A percentile compares a stretch with the other conserved stretches of the same genome.
These are phyloP conservation scores for Ustulina deusta DNA, from an alignment of 2,329 filamentous ascomycete species.

Conservation along the genomic window DNA sequence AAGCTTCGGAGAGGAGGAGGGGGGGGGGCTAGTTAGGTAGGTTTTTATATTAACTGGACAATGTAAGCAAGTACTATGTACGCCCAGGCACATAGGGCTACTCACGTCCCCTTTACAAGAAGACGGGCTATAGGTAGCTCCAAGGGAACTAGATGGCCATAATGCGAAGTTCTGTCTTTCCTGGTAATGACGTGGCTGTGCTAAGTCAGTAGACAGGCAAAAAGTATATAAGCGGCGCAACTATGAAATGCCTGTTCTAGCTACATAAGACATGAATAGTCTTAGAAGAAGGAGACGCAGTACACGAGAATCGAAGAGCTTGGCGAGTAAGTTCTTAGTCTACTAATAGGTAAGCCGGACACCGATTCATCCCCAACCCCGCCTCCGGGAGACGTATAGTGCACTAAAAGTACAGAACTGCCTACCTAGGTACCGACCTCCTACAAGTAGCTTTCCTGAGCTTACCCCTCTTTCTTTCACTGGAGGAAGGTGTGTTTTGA, in stretches of 20 bases:
- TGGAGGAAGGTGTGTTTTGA: neutral
- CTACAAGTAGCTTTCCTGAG: neutral
- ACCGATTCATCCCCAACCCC: conserved; percentile 15
- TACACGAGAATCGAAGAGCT: neutral
- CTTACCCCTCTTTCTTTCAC: neutral
- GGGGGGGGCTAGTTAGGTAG: neutral
- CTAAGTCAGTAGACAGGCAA: conserved; percentile 4
- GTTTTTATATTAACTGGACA: conserved; percentile 21
- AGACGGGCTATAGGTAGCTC: too few species aligned
- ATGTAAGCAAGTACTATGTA: too few species aligned
- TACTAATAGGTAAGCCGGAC: conserved; percentile 9
- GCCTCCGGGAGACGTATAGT: neutral
- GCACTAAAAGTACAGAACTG: too few species aligned
- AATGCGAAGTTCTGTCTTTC: neutral
- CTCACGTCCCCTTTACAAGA: too few species aligned
- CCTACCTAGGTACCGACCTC: neutral
- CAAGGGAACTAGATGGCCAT: neutral
- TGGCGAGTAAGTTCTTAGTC: conserved; percentile 2
- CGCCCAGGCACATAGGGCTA: too few species aligned
- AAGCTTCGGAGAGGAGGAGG: neutral
- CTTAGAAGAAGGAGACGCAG: conserved; percentile 9
- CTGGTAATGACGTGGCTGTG: conserved; percentile 8
- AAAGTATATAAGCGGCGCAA: neutral
- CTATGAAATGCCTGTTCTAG: neutral
- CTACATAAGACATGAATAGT: neutral